Evolutionary conservation across 768 basidiomycete species (phyloP), one percentile per base, ranked within the genome.

Genomic region (Hortiboletus campestris): DNA sequence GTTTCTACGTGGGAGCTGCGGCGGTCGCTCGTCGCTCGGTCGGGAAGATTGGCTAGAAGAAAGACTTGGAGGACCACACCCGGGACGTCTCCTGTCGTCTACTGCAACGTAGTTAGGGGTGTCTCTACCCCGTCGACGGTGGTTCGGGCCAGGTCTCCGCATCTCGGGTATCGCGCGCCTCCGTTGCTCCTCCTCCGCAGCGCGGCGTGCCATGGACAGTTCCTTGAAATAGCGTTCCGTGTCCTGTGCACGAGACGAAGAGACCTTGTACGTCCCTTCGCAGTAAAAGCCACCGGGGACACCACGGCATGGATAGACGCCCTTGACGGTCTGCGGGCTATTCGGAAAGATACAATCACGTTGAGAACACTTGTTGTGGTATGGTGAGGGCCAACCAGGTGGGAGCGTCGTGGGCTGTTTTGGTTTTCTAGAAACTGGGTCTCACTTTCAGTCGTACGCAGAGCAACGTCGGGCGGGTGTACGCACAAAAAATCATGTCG

Each of bases 321-420:
- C 73, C 41, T 69, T 68, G 51, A 44, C 52, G 19, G 65, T 63
- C 43, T 67, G 60, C 2, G 74, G 74, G 32, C 10, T 57, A 32
- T 75, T 75, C 0, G 74, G 60, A 40, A 60, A 67, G 40, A 57
- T 64, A 48, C 74, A 75, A n/a, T 64, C 68, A 40, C 39, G 67
- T 40, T 72, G 65, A 46, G 67, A 67, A 35, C 74, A 75, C 51
- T 71, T 75, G 61, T 73, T 71, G 48, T 75, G 74, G 51, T 63
- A 73, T 10, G 63, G 63, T 10, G 74, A 74, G 19, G 74, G 74
- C 74, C 74, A 75, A 38, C 63, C 64, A 3, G 68, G 53, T 1
- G 72, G 73, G 6, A 70, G 61, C 2, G 64, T 56, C 28, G 62
- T 55, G 22, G 57, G 35, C 36, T 74, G 35, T 34, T 74, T 74